Percentiles rank a stretch among this genome's conserved stretches.
These are phyloP conservation scores for Cyberlindnera galapagoensis DNA, from an alignment of 805 yeast genomes.

Conservation along the genomic window DNA sequence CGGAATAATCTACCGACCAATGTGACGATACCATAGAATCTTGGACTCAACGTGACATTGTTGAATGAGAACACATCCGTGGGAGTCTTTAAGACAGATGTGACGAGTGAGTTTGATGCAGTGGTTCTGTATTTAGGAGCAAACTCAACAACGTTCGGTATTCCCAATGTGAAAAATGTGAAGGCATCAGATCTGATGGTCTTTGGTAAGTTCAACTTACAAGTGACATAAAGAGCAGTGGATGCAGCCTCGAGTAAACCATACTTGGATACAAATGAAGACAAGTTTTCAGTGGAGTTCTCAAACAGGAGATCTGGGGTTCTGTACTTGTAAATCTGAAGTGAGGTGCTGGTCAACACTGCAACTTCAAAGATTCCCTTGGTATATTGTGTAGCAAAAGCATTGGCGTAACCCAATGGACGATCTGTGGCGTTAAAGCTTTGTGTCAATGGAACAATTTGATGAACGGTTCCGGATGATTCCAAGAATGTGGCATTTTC, in stretches of 20 bases:
- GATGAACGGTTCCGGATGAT: constrained; percentile 56
- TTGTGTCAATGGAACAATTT: constrained; percentile 65
- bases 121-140: constrained; percentile 32
- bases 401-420: constrained; percentile 81
- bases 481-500: constrained; percentile 79
- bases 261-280: constrained; percentile 66
- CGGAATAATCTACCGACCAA: constrained; percentile 74
- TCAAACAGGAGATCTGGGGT: constrained; percentile 77
- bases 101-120: constrained; percentile 18
- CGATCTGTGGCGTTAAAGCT: constrained; percentile 63
- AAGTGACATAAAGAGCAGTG: constrained; percentile 76
- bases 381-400: constrained; percentile 80
- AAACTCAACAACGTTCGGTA: constrained; percentile 36
- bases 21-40: constrained; percentile 83
- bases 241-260: constrained; percentile 90
- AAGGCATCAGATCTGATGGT: constrained; percentile 36
- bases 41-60: constrained; percentile 82
- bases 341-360: constrained; percentile 71
- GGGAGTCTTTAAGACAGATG: constrained; percentile 7
- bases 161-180: constrained; percentile 35
- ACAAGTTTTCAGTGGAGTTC: constrained; percentile 60
- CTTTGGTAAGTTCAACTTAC: constrained; percentile 61
- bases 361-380: constrained; percentile 66
- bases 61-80: constrained; percentile 39
- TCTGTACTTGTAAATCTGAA: constrained; percentile 68